Percentiles rank a stretch among this genome's conserved stretches.
Evolutionary conservation across 148 eudicot genomes (phyloP).

Genomic region (Limonium bicolor): DNA sequence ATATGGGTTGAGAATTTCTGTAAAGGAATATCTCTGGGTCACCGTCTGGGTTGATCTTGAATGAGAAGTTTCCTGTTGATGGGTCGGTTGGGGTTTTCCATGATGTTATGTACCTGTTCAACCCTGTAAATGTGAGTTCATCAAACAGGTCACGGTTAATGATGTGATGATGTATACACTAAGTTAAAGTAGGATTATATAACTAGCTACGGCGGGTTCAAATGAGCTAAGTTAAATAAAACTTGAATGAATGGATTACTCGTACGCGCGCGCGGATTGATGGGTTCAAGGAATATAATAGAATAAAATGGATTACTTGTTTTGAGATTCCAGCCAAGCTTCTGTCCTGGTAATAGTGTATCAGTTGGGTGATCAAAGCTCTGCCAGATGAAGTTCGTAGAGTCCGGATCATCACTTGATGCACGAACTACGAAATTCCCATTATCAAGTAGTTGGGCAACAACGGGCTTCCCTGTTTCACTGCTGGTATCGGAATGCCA

Average conservation of each 20-base stretch:
- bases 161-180: constrained; percentile 11
- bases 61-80: constrained; percentile 15
- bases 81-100: constrained; percentile 19
- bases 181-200: no score
- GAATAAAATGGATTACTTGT: constrained; percentile 14
- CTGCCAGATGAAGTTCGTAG: constrained; percentile 16
- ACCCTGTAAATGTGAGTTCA: constrained; percentile 14
- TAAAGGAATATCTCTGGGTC: constrained; percentile 21
- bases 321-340: constrained; percentile 20
- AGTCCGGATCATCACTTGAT: constrained; percentile 14
- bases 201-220: no score
- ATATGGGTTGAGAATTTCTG: constrained; percentile 3
- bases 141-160: constrained; percentile 16
- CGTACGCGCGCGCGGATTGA: constrained; percentile 19
- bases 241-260: constrained; percentile 7
- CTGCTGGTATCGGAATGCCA: constrained; percentile 5
- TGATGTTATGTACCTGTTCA: constrained; percentile 15
- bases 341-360: constrained; percentile 29
- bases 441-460: constrained; percentile 18
- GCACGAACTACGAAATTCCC: constrained; percentile 29
- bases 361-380: constrained; percentile 33
- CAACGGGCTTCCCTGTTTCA: constrained; percentile 8
- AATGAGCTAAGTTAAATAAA: no score
- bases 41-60: constrained; percentile 17
- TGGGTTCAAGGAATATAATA: constrained; percentile 4